phyloP scores from a whole-genome alignment of 2,329 filamentous ascomycete species.

The Aspergillus hiratsukae region DNA sequence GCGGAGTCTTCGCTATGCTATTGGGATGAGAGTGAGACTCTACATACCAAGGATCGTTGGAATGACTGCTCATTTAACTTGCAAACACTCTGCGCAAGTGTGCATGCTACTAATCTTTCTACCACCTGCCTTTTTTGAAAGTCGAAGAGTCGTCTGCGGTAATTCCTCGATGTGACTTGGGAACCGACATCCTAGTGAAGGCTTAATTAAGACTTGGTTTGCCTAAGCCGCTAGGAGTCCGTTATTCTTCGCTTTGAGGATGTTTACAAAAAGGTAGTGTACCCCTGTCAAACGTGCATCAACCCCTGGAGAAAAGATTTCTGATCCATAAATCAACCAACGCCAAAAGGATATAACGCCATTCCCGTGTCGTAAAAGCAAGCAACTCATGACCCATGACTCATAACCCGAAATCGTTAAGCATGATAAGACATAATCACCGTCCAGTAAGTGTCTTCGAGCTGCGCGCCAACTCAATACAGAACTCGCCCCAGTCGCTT shows the following conservation, averaged over 20 bases:
- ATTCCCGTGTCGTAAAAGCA: background rate
- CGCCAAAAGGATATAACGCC: background rate
- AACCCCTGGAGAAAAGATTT: background rate
- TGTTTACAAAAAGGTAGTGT: background rate
- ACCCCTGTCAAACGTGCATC: background rate
- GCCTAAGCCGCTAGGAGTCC: too few relatives aligned
- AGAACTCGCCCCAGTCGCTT: conserved; percentile 70
- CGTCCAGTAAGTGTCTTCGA: conserved; percentile 19
- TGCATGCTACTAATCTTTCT: background rate
- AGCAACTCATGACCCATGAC: background rate
- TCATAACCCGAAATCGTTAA: background rate
- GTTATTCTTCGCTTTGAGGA: background rate
- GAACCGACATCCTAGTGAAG: background rate
- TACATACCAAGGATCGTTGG: background rate
- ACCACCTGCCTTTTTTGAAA: background rate
- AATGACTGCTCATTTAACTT: background rate
- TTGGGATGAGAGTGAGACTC: background rate
- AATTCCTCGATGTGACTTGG: background rate
- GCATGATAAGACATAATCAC: background rate
- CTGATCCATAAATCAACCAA: background rate
- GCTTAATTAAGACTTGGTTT: too few relatives aligned
- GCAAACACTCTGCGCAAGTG: background rate
- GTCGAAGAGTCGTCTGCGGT: background rate
- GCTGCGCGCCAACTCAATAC: conserved; percentile 54
- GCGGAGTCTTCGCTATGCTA: background rate